Percentiles rank a stretch among this genome's conserved stretches.
phyloP scores from a whole-genome alignment of 1,284 basidiomycete genomes.

The Ustilago shanxiensis region DNA sequence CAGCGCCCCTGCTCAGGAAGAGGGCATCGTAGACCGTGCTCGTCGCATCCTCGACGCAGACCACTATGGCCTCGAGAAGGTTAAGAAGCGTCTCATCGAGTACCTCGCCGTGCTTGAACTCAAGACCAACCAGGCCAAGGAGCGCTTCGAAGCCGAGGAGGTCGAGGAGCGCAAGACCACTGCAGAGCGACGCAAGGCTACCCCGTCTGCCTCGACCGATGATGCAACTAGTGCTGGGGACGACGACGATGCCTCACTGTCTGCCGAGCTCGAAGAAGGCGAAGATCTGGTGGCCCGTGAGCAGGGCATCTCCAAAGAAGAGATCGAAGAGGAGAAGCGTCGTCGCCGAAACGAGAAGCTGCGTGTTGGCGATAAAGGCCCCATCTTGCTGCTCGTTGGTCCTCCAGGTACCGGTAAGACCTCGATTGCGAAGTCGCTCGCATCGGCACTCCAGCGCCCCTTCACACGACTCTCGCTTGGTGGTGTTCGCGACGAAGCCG shows the following conservation, averaged over 20 bases:
- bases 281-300: constrained; percentile 35
- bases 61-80: constrained; percentile 72
- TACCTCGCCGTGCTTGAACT: constrained; percentile 72
- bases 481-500: constrained; percentile 72
- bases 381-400: constrained; percentile 80
- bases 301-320: constrained; percentile 43
- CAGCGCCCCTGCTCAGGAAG: constrained; percentile 20
- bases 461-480: constrained; percentile 69
- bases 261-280: constrained; percentile 20
- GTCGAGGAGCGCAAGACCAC: constrained; percentile 34
- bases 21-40: constrained; percentile 65
- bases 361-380: constrained; percentile 74
- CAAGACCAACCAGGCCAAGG: constrained; percentile 67
- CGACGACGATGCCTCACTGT: constrained; percentile 21
- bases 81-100: constrained; percentile 72
- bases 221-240: constrained; percentile 23
- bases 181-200: constrained; percentile 34
- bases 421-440: constrained; percentile 69
- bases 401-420: constrained; percentile 69
- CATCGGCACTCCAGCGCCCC: constrained; percentile 82
- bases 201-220: constrained; percentile 36
- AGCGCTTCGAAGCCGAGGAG: constrained; percentile 58
- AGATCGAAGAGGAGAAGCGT: constrained; percentile 41
- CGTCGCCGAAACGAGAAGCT: constrained; percentile 52
- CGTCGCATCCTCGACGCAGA: constrained; percentile 71